A percentile compares a stretch with the other conserved stretches of the same genome.
Evolutionary conservation across 371 early-diverging fungal genomes (phyloP).

Genomic region (Haplosporangium sp.): DNA sequence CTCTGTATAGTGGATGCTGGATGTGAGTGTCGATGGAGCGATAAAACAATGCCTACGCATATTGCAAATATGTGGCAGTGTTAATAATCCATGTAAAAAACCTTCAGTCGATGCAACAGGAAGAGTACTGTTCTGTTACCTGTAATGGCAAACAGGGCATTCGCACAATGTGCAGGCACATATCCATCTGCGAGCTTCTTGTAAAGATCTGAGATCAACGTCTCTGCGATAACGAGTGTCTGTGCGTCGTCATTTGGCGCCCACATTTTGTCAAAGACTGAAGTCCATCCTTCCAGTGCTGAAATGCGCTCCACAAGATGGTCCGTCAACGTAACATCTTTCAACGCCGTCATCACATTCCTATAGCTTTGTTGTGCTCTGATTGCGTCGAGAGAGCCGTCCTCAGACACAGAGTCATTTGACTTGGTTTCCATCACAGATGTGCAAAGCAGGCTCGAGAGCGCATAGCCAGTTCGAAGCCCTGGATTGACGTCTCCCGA

Average conservation of each 20-base stretch:
- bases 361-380: slow-evolving; percentile 61
- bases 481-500: slow-evolving; percentile 66
- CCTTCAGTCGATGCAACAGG: neutral
- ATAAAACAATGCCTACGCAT: slow-evolving; percentile 33
- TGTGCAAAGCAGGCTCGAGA: slow-evolving; percentile 57
- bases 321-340: slow-evolving; percentile 65
- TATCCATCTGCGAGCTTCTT: slow-evolving; percentile 62
- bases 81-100: neutral
- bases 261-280: slow-evolving; percentile 59
- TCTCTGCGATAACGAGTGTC: slow-evolving; percentile 32
- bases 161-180: slow-evolving; percentile 67
- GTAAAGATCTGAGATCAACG: slow-evolving; percentile 59
- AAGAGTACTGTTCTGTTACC: slow-evolving; percentile 37
- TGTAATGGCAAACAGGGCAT: slow-evolving; percentile 63
- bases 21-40: slow-evolving; percentile 43
- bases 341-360: slow-evolving; percentile 62
- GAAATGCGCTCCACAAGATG: slow-evolving; percentile 65
- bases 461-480: slow-evolving; percentile 63
- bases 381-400: slow-evolving; percentile 34
- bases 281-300: slow-evolving; percentile 60
- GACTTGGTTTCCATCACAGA: slow-evolving; percentile 19
- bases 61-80: neutral
- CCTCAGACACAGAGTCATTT: slow-evolving; percentile 2
- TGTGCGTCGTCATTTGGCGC: slow-evolving; percentile 33
- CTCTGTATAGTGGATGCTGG: slow-evolving; percentile 49